Evolutionary conservation across 805 yeast species (phyloP), one percentile per base, ranked within the genome.

Genomic region (Hanseniaspora lachancei): DNA sequence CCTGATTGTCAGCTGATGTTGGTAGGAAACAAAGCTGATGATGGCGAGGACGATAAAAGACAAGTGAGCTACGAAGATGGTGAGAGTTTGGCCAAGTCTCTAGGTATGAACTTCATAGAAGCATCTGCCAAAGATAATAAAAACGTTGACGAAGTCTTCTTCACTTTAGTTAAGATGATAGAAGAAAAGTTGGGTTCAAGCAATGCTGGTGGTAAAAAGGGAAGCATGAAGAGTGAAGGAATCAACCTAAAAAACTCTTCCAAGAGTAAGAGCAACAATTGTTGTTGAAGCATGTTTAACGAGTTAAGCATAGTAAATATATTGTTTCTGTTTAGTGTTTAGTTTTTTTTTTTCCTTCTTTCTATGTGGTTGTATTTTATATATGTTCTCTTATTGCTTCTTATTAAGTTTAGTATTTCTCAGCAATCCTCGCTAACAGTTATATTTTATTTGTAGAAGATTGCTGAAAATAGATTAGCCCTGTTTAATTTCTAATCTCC

Each of bases 91-190:
- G 97, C 97, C 29, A 77, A 81, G 58, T 95, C 85, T 69, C 77
- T 93, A 62, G 86, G 86, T 56, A 76, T 93, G 56, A 95, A 96
- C 34, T 93, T 93, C 71, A 76, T 93, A 66, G 99, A 93, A 74
- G 95, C 97, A 34, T 82, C 93, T 71, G 98, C 99, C 41, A 93
- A 93, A 75, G 83, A 89, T 49, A 89, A 89, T 64, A 82, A 81
- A 58, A 89, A 89, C 65, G 98, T 93, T 59, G 95, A 87, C 65
- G 88, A 88, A 57, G 82, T 95, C 48, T 93, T 93, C 73, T 83
- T 85, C 72, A 86, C 88, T 63, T 77, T 93, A 65, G 96, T 97
- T 13, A 79, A 83, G 43, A 76, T 86, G 63, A 87, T 89, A 65
- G 86, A 86, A 72, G 95, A 87, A 54, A 85, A 84, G 69, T 81